These are phyloP conservation scores for Tylopilus balloui DNA, from an alignment of 768 basidiomycete species.

Conservation along the genomic window DNA sequence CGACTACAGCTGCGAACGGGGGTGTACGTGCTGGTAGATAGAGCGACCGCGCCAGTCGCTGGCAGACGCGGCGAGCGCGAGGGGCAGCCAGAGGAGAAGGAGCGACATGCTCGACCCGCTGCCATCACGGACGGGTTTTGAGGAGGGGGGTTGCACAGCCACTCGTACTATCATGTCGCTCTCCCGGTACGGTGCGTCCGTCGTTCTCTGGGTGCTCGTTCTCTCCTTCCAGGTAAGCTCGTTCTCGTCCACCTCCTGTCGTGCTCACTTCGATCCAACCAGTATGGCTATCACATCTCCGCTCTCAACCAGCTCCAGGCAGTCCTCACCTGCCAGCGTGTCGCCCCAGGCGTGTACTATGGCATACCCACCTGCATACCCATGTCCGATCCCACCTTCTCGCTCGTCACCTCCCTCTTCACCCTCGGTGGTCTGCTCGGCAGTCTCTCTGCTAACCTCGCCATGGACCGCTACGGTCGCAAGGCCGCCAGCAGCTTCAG, in stretches of 20 bases:
- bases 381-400: slow-evolving; percentile 75
- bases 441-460: slow-evolving; percentile 58
- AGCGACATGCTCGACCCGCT: neutral
- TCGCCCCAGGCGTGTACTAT: slow-evolving; percentile 18
- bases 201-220: slow-evolving; percentile 65
- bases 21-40: slow-evolving; percentile 13
- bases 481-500: slow-evolving; percentile 61
- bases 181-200: slow-evolving; percentile 58
- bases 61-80: slow-evolving; percentile 8
- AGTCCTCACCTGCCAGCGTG: slow-evolving; percentile 63
- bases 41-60: slow-evolving; percentile 15
- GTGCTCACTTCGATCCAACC: neutral
- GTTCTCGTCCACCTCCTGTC: neutral
- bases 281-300: slow-evolving; percentile 94
- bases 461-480: slow-evolving; percentile 71
- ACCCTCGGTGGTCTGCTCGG: slow-evolving; percentile 85
- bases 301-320: slow-evolving; percentile 86
- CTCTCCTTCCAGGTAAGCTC: slow-evolving; percentile 49
- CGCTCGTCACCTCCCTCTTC: slow-evolving; percentile 79
- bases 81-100: slow-evolving; percentile 1
- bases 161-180: slow-evolving; percentile 32
- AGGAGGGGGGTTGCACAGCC: neutral
- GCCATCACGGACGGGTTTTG: no score
- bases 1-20: no score
- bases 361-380: slow-evolving; percentile 70